These are phyloP conservation scores for Blastomyces silverae DNA, from an alignment of 2,329 filamentous ascomycete genomes.

Conservation along the genomic window DNA sequence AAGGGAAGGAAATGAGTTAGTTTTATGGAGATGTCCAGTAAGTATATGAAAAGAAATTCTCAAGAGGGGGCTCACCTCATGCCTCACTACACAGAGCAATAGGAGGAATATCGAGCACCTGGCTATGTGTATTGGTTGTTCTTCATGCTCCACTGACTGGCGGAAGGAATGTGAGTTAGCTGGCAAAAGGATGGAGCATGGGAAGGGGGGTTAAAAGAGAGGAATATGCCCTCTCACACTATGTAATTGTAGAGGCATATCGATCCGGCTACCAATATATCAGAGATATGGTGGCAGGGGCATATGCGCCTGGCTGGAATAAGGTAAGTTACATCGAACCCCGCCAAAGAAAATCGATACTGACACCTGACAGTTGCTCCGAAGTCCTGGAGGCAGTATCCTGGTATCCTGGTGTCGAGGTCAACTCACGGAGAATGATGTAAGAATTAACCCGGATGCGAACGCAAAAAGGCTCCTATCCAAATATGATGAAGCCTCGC, in stretches of 20 bases:
- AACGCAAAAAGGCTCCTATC: neutral
- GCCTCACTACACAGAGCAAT: too few relatives aligned
- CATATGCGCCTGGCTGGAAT: neutral
- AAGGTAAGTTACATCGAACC: neutral
- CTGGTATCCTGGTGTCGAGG: neutral
- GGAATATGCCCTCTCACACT: too few relatives aligned
- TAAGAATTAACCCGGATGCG: neutral
- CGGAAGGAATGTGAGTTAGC: too few relatives aligned
- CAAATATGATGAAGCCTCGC: neutral
- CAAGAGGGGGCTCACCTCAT: too few relatives aligned
- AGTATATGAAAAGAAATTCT: too few relatives aligned
- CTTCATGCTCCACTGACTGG: too few relatives aligned
- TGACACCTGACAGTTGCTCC: neutral
- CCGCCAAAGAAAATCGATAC: neutral
- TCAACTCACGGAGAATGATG: neutral
- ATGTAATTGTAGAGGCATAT: neutral
- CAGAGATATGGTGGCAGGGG: neutral
- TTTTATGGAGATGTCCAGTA: too few relatives aligned
- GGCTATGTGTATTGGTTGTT: too few relatives aligned
- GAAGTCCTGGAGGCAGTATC: neutral
- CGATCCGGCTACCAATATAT: neutral
- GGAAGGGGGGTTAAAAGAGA: too few relatives aligned
- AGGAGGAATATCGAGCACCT: too few relatives aligned
- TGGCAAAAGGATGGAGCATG: too few relatives aligned
- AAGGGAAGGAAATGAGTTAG: too few relatives aligned